Evolutionary conservation across 129 eudicot genomes (phyloP), one percentile per base, ranked within the genome.

Genomic region (carrot (Daucus carota)): DNA sequence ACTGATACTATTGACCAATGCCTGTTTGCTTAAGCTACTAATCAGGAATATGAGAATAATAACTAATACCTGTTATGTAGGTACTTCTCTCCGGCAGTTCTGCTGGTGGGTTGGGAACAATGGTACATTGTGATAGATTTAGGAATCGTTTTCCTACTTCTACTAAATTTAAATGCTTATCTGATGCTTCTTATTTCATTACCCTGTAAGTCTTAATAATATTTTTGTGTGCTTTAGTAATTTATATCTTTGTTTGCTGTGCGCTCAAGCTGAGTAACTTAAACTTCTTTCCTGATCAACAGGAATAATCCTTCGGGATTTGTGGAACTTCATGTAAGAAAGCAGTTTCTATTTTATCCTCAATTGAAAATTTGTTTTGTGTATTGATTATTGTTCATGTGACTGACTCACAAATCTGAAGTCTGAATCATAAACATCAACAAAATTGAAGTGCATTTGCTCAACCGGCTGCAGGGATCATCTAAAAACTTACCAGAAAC

Each of bases 51-150:
- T 54, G 63, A n/a, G 5, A 57, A n/a, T 57, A 24, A 9, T n/a
- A n/a, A 24, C 32, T 57, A 24, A 28, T 0, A 9, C 3, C 1
- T 63, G 70, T 14, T 28, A n/a, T 43, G 52, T 43, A 72, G 75
- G 75, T 38, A 24, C 75, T 72, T 24, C 75, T 72, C 18, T 43
- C 75, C 0, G 59, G 75, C 22, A n/a, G 54, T 72, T 72, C 75
- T 72, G 75, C 75, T 24, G 75, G 75, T 7, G 75, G 75, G 31
- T 72, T 72, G 45, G 75, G n/a, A 26, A 14, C 75, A 28, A 14
- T 26, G 18, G 24, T 43, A 24, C 75, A 43, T 15, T 72, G 75
- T 15, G 38, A 72, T 28, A 72, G 32, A 28, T 72, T 72, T 18
- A 28, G 6, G 28, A 24, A 41, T 41, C 34, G 7, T 2, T 33